phyloP scores from a whole-genome alignment of 805 yeast species.

The Teunomyces pallodes region DNA sequence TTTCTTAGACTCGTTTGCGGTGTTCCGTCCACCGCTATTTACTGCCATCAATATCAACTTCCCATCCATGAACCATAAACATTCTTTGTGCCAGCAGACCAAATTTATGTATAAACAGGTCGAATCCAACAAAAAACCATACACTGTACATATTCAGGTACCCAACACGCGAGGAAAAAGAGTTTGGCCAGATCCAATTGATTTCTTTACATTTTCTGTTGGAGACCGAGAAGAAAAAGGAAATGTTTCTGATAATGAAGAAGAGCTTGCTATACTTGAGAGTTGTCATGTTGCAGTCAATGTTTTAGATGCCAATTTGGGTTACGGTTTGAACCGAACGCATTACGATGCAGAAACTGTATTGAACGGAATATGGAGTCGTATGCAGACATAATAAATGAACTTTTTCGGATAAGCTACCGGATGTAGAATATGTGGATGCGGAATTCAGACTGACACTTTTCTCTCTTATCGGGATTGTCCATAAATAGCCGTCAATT shows the following conservation, averaged over 20 bases:
- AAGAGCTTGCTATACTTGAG: not conserved
- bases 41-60: conserved; percentile 23
- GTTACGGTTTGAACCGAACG: conserved; percentile 4
- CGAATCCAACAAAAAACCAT: not conserved
- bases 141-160: not conserved
- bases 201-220: not conserved
- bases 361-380: not conserved
- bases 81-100: conserved; percentile 7
- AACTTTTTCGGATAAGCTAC: not conserved
- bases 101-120: not conserved
- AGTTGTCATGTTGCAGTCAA: conserved; percentile 3
- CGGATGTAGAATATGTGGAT: no score
- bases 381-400: not conserved
- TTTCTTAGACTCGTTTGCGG: not conserved
- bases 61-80: conserved; percentile 26
- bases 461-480: not conserved
- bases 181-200: not conserved
- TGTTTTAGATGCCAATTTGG: conserved; percentile 1
- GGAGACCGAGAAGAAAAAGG: not conserved
- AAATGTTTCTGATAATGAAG: not conserved
- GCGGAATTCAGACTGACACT: not conserved
- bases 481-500: not conserved
- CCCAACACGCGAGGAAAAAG: not conserved
- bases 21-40: not conserved
- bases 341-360: conserved; percentile 3